These are phyloP conservation scores for Aureobasidium sp. DNA, from an alignment of 2,329 filamentous ascomycete species.

Conservation along the genomic window DNA sequence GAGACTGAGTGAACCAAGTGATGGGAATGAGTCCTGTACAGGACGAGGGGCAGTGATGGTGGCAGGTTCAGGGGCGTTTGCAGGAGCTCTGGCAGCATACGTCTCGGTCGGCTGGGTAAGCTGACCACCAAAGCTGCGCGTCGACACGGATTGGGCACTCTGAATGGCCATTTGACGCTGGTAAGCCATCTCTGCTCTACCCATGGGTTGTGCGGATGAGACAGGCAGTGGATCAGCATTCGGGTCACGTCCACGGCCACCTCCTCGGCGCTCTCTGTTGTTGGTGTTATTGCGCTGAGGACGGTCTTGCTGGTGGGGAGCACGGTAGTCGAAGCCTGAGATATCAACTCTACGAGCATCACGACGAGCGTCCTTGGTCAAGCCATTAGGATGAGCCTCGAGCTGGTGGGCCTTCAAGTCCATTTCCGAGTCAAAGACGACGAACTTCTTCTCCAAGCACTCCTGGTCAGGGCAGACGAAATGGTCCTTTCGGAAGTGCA, in stretches of 20 bases:
- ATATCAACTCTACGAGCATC: constrained; percentile 83
- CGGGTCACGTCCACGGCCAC: constrained; percentile 71
- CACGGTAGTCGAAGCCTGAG: constrained; percentile 71
- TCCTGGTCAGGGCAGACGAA: constrained; percentile 77
- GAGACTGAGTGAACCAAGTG: constrained; percentile 10
- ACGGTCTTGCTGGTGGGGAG: constrained; percentile 58
- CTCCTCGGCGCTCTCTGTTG: constrained; percentile 33
- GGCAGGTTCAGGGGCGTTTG: constrained; percentile 28
- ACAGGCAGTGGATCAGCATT: constrained; percentile 72
- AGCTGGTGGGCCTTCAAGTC: constrained; percentile 92
- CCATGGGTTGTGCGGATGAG: constrained; percentile 70
- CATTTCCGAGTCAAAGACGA: constrained; percentile 91
- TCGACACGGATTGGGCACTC: constrained; percentile 70
- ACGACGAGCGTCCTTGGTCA: constrained; percentile 75
- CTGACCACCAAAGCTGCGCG: constrained; percentile 76
- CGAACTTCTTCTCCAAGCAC: constrained; percentile 93
- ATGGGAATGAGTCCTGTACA: constrained; percentile 12
- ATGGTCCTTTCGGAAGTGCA: constrained; percentile 82
- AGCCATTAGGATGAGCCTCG: constrained; percentile 65
- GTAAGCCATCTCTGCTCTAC: constrained; percentile 81
- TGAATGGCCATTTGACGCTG: constrained; percentile 89
- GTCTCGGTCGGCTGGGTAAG: constrained; percentile 45
- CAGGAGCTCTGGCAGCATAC: constrained; percentile 40
- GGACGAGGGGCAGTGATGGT: constrained; percentile 34
- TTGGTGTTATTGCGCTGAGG: constrained; percentile 32